Evolutionary conservation across 2,329 filamentous ascomycete species (phyloP).

Genomic region (Beauveria medogensis): DNA sequence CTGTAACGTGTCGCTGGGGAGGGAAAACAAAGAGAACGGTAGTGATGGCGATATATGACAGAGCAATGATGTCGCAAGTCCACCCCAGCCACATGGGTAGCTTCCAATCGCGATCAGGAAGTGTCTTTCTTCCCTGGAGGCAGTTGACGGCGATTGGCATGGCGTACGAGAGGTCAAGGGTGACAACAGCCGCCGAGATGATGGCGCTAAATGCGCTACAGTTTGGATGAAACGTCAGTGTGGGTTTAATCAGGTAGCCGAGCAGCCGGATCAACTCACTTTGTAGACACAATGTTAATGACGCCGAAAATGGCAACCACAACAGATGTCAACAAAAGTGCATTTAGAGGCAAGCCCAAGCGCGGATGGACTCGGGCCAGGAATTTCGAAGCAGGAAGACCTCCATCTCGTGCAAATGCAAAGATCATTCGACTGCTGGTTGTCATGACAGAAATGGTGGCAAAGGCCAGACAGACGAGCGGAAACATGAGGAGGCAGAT

Average conservation of each 20-base stretch:
- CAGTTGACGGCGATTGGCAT: slow-evolving; percentile 66
- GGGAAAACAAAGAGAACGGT: slow-evolving; percentile 70
- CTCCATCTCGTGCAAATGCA: slow-evolving; percentile 57
- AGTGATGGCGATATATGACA: slow-evolving; percentile 57
- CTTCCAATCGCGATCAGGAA: slow-evolving; percentile 42
- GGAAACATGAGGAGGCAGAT: slow-evolving; percentile 61
- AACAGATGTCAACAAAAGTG: slow-evolving; percentile 50
- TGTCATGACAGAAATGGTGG: slow-evolving; percentile 56
- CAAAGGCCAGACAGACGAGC: slow-evolving; percentile 55
- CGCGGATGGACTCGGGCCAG: slow-evolving; percentile 54
- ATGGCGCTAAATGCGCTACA: slow-evolving; percentile 61
- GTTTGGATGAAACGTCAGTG: not conserved
- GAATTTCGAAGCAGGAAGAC: slow-evolving; percentile 52
- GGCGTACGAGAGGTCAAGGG: slow-evolving; percentile 63
- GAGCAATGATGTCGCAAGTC: slow-evolving; percentile 33
- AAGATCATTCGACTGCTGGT: slow-evolving; percentile 59
- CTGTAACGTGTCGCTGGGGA: slow-evolving; percentile 54
- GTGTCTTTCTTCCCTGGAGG: slow-evolving; percentile 54
- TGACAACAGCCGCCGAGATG: slow-evolving; percentile 61
- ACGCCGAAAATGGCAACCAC: slow-evolving; percentile 61
- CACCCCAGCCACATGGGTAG: slow-evolving; percentile 29
- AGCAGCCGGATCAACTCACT: not conserved
- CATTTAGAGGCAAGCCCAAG: slow-evolving; percentile 58
- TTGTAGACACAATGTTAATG: slow-evolving; percentile 60
- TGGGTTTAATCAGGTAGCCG: not conserved